Evolutionary conservation across 345 rosid species (phyloP).

Genomic region (Heritiera fomes): DNA sequence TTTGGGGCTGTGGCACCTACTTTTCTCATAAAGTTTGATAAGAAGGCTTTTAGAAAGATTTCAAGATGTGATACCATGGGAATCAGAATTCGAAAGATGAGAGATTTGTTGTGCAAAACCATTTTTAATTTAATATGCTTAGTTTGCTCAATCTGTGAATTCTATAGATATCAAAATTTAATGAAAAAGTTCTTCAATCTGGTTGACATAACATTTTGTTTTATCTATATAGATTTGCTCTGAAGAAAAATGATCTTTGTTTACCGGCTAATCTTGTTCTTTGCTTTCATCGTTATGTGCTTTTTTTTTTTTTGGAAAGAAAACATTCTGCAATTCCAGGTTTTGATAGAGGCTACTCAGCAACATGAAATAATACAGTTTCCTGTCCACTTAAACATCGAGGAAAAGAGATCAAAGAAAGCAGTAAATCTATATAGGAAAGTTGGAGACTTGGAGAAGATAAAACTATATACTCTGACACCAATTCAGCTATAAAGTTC

Average conservation of each 20-base stretch:
- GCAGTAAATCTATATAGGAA: not conserved
- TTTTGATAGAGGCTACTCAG: not conserved
- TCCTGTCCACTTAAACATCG: not conserved
- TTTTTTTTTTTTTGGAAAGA: not conserved
- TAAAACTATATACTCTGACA: not conserved
- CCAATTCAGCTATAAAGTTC: not conserved
- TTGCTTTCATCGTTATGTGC: not conserved
- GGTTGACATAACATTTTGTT: not conserved
- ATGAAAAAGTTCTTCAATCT: not conserved
- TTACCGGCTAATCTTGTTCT: not conserved
- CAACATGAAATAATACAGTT: no score
- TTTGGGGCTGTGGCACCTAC: not conserved
- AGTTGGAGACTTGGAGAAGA: not conserved
- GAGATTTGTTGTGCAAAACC: not conserved
- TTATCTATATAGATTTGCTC: not conserved
- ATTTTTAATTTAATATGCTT: not conserved
- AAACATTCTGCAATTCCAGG: not conserved
- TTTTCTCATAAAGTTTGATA: not conserved
- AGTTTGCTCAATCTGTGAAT: not conserved
- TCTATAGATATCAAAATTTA: not conserved
- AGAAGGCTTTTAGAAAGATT: not conserved
- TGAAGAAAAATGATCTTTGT: not conserved
- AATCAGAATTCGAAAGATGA: not conserved
- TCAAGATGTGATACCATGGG: not conserved
- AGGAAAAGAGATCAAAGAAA: not conserved